Base-by-base conservation (phyloP, 176 grass and related monocot species). In the Luzula sylvatica region DNA sequence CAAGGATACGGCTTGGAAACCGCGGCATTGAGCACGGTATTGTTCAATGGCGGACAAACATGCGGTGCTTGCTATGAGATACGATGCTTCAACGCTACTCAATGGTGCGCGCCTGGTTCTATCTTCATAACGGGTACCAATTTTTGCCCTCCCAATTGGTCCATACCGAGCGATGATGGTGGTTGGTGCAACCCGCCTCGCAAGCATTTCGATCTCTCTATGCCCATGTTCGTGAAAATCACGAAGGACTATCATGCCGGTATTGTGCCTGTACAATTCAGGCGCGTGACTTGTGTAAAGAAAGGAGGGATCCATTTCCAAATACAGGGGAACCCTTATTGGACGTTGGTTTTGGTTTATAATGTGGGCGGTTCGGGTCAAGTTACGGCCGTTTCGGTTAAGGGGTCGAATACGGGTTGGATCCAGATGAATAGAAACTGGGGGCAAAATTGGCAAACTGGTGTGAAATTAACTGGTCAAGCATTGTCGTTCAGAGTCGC, bases 51-150 rank as follows among this genome's bases (percentile, higher is more conserved):
- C 11, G 57, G 56, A 1, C 66, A 55, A 27, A 78, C 23, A 5
- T 78, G 74, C 41, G 74, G 74, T 2, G 49, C 66, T 12, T 78
- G 74, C 58, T 78, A 27, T 15, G 57, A 78, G 56, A 26, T 78
- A 13, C 27, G 26, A 25, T 78, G 74, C 66, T 57, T 23, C 46
- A 23, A 71, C 49, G 56, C 30, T 41, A 4, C 21, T 14, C 7
- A 42, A 3, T 42, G 74, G 74, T 78, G 74, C 19, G 26, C 40
- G 3, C 27, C 47, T 1, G 26, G 28, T 32, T 56, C 2, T 13
- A 77, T 70, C 39, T 21, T 11, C 12, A 47, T 77, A 20, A 77
- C 65, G 2, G 66, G 46, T 2, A 65, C 49, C 14, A 70, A 69
- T 40, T 61, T 77, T 38, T 77, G 74, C 28, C 65, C 65, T 23